A percentile compares a stretch with the other conserved stretches of the same genome.
phyloP scores from a whole-genome alignment of 2,329 filamentous ascomycete genomes.

The Dactylella cylindrospora region DNA sequence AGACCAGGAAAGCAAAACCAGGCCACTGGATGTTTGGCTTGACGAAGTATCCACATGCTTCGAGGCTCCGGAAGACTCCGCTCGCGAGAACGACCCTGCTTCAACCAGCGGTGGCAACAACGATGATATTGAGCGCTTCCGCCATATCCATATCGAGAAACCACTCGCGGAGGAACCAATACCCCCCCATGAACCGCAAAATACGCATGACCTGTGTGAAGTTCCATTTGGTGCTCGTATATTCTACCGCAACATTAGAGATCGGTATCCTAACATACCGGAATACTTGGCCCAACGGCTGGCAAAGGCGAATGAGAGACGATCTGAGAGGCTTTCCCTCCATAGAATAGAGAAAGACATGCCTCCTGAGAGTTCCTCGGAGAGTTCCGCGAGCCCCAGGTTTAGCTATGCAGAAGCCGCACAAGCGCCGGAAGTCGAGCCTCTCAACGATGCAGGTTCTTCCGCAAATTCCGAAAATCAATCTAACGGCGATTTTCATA shows the following conservation, averaged over 20 bases:
- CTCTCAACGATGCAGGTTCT: too few species aligned
- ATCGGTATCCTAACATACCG: background rate
- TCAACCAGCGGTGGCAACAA: background rate
- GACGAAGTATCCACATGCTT: background rate
- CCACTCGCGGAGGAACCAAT: background rate
- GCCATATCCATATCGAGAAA: background rate
- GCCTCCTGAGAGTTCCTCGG: too few species aligned
- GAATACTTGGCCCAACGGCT: background rate
- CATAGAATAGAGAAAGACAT: background rate
- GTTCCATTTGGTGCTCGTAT: background rate
- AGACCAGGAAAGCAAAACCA: background rate
- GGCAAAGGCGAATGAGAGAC: constrained; percentile 1
- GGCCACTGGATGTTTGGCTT: background rate
- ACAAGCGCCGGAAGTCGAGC: too few species aligned
- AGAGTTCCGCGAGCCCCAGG: too few species aligned
- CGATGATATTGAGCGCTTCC: background rate
- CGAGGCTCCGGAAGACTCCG: background rate
- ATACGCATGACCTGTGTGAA: background rate
- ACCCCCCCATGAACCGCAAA: background rate
- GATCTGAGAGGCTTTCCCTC: background rate
- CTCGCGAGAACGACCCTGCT: background rate
- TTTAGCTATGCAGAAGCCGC: too few species aligned
- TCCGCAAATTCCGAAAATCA: too few species aligned
- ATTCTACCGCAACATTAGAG: constrained; percentile 1
- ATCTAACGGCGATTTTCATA: too few species aligned